Conservation (phyloP, 2,329 filamentous ascomycete species). For the Diaporthe sp. region DNA sequence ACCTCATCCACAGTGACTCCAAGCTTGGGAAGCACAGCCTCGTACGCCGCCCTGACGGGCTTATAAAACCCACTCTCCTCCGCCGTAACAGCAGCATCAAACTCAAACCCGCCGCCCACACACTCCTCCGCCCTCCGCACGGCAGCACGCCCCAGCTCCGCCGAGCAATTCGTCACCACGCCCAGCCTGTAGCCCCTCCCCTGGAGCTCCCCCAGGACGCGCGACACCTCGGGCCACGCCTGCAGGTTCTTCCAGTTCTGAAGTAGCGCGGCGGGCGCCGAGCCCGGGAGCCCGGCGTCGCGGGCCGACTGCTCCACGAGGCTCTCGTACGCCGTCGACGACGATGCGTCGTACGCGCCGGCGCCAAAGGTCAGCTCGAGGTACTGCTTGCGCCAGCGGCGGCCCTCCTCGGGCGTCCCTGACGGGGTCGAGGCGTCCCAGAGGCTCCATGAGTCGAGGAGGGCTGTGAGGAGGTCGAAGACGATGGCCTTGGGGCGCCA, state of each 20-base stretch:
- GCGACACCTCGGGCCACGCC: slow-evolving; percentile 38
- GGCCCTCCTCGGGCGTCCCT: slow-evolving; percentile 46
- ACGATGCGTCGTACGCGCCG: slow-evolving; percentile 48
- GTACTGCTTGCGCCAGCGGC: slow-evolving; percentile 54
- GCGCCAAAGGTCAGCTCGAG: slow-evolving; percentile 54
- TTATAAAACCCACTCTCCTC: slow-evolving; percentile 58
- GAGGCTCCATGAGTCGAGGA: slow-evolving; percentile 56
- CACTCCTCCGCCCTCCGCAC: slow-evolving; percentile 39
- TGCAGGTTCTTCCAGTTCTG: slow-evolving; percentile 48
- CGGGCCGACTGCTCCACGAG: slow-evolving; percentile 49
- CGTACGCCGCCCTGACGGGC: slow-evolving; percentile 52
- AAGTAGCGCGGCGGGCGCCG: slow-evolving; percentile 49
- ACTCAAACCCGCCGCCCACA: slow-evolving; percentile 41
- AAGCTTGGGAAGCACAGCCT: slow-evolving; percentile 48
- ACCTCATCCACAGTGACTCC: slow-evolving; percentile 47
- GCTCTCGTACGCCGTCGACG: slow-evolving; percentile 48
- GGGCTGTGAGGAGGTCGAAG: slow-evolving; percentile 58
- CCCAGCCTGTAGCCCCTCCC: slow-evolving; percentile 51
- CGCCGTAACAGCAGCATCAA: slow-evolving; percentile 54
- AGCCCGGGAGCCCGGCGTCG: slow-evolving; percentile 49
- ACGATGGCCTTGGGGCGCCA: slow-evolving; percentile 54
- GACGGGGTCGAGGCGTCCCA: slow-evolving; percentile 53
- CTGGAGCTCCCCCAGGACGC: slow-evolving; percentile 43
- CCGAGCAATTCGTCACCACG: slow-evolving; percentile 56
- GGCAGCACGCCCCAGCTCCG: slow-evolving; percentile 48